phyloP scores from a whole-genome alignment of 2,329 filamentous ascomycete species.

The Monosporascus sp. region DNA sequence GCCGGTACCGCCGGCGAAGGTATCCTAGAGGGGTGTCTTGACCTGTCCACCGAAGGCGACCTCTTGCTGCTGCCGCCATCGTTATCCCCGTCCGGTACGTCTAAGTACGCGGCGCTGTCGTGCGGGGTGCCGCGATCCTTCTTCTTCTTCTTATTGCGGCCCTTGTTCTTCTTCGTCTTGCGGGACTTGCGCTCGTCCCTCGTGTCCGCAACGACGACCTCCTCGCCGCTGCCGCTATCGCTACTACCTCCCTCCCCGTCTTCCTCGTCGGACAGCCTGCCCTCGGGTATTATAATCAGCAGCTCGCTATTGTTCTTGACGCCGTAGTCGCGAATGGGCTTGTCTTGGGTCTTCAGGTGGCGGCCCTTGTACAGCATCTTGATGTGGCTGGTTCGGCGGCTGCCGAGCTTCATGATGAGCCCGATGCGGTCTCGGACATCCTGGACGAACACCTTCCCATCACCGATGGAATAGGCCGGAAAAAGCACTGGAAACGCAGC shows the following conservation, averaged over 20 bases:
- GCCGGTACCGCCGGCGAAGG: slow-evolving; percentile 32
- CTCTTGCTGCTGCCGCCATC: slow-evolving; percentile 24
- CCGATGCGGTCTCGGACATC: slow-evolving; percentile 65
- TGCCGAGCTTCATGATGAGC: slow-evolving; percentile 58
- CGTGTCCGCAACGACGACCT: slow-evolving; percentile 39
- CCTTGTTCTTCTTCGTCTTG: slow-evolving; percentile 37
- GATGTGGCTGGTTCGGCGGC: slow-evolving; percentile 46
- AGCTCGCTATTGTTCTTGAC: slow-evolving; percentile 60
- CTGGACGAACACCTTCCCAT: slow-evolving; percentile 62
- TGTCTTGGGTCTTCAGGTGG: slow-evolving; percentile 59
- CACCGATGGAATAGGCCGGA: slow-evolving; percentile 68
- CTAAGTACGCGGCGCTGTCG: slow-evolving; percentile 38
- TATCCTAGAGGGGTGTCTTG: slow-evolving; percentile 34
- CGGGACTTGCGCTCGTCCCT: slow-evolving; percentile 33
- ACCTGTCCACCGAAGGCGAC: slow-evolving; percentile 24
- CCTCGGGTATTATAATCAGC: slow-evolving; percentile 52
- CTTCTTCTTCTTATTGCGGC: slow-evolving; percentile 29
- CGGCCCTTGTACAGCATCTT: slow-evolving; percentile 71
- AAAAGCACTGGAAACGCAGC: slow-evolving; percentile 66
- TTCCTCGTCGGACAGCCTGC: slow-evolving; percentile 33
- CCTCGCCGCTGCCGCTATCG: slow-evolving; percentile 35
- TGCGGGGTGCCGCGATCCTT: slow-evolving; percentile 36
- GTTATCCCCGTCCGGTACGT: slow-evolving; percentile 30
- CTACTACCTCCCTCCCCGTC: slow-evolving; percentile 4
- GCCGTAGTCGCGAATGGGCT: slow-evolving; percentile 52